Evolutionary conservation across 2,329 filamentous ascomycete genomes (phyloP).

Genomic region (Fusarium sp.): DNA sequence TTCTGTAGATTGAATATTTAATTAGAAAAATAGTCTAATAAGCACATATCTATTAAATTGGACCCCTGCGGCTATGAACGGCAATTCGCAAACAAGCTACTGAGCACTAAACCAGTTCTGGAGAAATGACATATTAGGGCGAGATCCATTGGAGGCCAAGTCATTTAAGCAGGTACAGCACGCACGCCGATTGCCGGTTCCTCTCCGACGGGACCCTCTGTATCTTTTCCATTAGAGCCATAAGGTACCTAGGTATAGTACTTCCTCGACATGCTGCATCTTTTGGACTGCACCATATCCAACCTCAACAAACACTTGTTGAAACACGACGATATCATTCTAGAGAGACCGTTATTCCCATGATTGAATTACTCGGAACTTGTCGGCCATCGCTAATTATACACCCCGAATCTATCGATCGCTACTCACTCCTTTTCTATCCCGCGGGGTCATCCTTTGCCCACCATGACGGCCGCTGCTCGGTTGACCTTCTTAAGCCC

Average conservation of each 20-base stretch:
- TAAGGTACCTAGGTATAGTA: background rate
- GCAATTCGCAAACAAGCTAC: conserved; percentile 5
- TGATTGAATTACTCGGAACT: conserved; percentile 21
- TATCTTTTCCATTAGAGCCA: background rate
- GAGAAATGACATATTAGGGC: conserved; percentile 33
- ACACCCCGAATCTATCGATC: background rate
- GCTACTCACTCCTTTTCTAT: background rate
- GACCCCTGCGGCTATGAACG: conserved; percentile 34
- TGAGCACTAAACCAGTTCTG: background rate
- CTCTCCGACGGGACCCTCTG: conserved; percentile 19
- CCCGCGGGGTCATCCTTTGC: conserved; percentile 4
- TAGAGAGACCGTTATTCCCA: conserved; percentile 7
- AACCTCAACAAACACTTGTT: background rate
- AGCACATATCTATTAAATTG: background rate
- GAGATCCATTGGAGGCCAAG: conserved; percentile 19
- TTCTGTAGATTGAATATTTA: background rate
- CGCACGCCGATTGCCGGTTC: conserved; percentile 37
- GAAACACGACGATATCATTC: background rate
- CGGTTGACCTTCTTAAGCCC: conserved; percentile 76
- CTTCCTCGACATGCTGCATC: background rate
- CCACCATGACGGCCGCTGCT: conserved; percentile 68
- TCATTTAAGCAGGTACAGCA: conserved; percentile 27
- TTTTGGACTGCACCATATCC: background rate
- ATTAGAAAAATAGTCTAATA: background rate
- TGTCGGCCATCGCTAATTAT: conserved; percentile 21